A percentile compares a stretch with the other conserved stretches of the same genome.
Conservation (phyloP, 2,329 filamentous ascomycete species). For the Colletotrichum eleusines region DNA sequence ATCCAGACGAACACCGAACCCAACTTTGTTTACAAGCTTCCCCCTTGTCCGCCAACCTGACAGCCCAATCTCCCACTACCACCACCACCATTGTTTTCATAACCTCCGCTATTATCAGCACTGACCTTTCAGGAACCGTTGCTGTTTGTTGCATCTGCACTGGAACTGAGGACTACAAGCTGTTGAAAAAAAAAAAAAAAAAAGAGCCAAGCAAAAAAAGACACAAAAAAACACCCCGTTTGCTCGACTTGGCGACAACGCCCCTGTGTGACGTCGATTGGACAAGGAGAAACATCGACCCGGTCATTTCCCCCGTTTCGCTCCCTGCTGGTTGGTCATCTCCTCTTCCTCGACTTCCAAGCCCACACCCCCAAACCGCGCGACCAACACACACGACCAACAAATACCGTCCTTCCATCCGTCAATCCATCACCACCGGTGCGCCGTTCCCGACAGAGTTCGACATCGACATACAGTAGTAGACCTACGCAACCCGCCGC, state of each 20-base stretch:
- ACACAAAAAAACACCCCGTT: background rate
- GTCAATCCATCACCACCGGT: too few species aligned
- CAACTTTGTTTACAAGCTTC: slow-evolving; percentile 37
- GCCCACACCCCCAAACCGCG: background rate
- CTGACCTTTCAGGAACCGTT: background rate
- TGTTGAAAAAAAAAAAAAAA: background rate
- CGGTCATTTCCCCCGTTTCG: background rate
- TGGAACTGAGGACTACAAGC: background rate
- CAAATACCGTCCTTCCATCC: too few species aligned
- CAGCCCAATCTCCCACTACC: slow-evolving; percentile 14
- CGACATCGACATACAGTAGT: background rate
- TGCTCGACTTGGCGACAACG: slow-evolving; percentile 8
- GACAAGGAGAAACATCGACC: slow-evolving; percentile 19
- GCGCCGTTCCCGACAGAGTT: slow-evolving; percentile 7
- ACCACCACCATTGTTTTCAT: background rate
- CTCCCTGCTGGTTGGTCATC: background rate
- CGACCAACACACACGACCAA: slow-evolving; percentile 6
- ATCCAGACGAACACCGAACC: slow-evolving; percentile 29
- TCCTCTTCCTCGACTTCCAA: background rate
- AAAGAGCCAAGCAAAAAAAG: background rate
- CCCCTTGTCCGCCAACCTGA: slow-evolving; percentile 2
- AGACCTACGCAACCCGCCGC: background rate
- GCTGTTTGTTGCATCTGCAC: slow-evolving; percentile 7
- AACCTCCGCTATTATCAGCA: background rate
- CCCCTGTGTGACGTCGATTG: slow-evolving; percentile 38